Evolutionary conservation across 176 grass and related monocot species (phyloP), one percentile per base, ranked within the genome.

Genomic region (Dactylis glomerata): DNA sequence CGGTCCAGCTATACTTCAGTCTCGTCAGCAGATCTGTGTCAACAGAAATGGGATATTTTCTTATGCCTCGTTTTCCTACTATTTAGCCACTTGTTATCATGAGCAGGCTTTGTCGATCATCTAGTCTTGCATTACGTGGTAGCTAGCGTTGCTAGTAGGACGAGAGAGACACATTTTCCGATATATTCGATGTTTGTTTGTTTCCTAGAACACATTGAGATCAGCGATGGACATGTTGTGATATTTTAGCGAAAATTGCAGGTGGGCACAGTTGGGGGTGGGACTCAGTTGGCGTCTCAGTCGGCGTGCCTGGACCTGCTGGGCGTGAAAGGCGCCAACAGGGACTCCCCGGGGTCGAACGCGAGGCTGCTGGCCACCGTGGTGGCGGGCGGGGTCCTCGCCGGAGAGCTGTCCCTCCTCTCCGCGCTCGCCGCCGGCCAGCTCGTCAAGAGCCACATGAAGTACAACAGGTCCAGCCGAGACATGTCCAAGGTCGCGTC

Each of bases 191-290:
- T 7, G 16, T 51, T 20, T 51, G 47, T 51, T 51, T 51, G 16
- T 52, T 52, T 52, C 50, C 47, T 51, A 51, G 16, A 51, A 19
- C 47, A 51, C 19, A 8, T 52, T 52, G 50, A 52, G 50, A 20
- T 46, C 20, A 41, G 37, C 50, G 62, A 20, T 82, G 8, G 67
- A 59, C 80, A 81, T 42, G 81, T 17, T 45, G 38, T 71, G 20
- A 7, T 45, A 31, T 4, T 76, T 69, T 79, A 32, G 13, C 33
- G 61, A 73, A 91, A 73, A 64, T 3, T 80, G 69, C 89, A 99
- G 96, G 96, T 99, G 86, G 96, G 93, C 73, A 99, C 96, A 63
- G 65, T 99, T 84, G 96, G 96, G 0, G 96, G 96, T 19, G 96
- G 91, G 76, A 99, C 96, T 84, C 89, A 94, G 83, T 50, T 99